Percentiles rank a stretch among this genome's conserved stretches.
Conservation (phyloP, 1,284 basidiomycete species). For the Tremellales sp. region DNA sequence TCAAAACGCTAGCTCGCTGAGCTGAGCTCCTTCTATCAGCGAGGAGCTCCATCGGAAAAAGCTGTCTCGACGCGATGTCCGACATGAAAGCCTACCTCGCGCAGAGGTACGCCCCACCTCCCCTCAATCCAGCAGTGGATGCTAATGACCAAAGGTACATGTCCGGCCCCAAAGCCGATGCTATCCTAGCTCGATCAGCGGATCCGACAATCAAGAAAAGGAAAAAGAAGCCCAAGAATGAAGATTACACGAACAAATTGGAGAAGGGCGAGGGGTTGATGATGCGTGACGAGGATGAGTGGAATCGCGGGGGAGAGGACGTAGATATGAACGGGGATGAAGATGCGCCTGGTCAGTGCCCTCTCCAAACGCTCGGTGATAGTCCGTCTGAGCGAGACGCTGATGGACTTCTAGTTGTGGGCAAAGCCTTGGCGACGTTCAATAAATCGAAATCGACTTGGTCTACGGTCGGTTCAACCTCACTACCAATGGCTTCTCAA, state of each 20-base stretch:
- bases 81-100: conserved; percentile 54
- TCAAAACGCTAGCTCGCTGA: too few relatives aligned
- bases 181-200: conserved; percentile 70
- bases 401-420: conserved; percentile 25
- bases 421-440: conserved; percentile 39
- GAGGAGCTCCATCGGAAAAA: background rate
- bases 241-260: conserved; percentile 48
- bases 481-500: conserved; percentile 20
- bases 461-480: conserved; percentile 32
- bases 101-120: conserved; percentile 43
- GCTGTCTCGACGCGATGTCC: conserved; percentile 32
- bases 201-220: conserved; percentile 55
- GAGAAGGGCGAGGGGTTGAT: conserved; percentile 28
- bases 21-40: too few relatives aligned
- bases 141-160: conserved; percentile 61
- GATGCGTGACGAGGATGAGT: conserved; percentile 50
- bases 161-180: conserved; percentile 94
- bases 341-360: conserved; percentile 47
- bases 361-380: background rate
- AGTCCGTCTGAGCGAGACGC: background rate
- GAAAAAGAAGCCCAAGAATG: conserved; percentile 63
- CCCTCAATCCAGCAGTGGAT: conserved; percentile 4
- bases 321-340: conserved; percentile 39
- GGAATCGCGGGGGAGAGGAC: conserved; percentile 50
- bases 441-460: conserved; percentile 38